A percentile compares a stretch with the other conserved stretches of the same genome.
Evolutionary conservation across 108 stramenopile species (phyloP).

Genomic region (Phaeodactylum tricornutum): DNA sequence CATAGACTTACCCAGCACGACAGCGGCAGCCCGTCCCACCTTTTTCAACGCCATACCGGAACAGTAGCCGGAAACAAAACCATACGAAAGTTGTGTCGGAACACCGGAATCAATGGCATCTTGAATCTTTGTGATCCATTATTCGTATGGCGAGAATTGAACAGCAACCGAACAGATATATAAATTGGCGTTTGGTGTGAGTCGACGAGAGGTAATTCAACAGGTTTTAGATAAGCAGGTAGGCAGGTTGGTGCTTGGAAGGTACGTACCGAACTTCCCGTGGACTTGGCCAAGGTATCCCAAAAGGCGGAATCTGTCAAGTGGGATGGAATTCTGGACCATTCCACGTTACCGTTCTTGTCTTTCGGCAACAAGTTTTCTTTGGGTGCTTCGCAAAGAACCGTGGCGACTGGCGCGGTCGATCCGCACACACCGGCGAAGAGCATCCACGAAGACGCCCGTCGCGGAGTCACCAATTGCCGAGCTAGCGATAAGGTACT

Average conservation of each 20-base stretch:
- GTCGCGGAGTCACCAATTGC: too few species aligned
- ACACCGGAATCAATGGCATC: conserved; percentile 34
- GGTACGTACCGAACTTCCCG: conserved; percentile 7
- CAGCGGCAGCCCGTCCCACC: conserved; percentile 47
- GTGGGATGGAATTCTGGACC: conserved; percentile 1
- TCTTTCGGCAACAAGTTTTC: conserved; percentile 1
- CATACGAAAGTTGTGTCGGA: conserved; percentile 54
- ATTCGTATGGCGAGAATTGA: background rate
- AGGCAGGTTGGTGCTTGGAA: too few species aligned
- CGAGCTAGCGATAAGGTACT: too few species aligned
- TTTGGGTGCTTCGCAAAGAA: conserved; percentile 1
- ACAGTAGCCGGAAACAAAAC: conserved; percentile 62
- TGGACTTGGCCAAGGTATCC: conserved; percentile 2
- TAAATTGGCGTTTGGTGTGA: background rate
- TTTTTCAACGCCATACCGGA: conserved; percentile 65
- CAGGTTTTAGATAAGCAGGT: background rate
- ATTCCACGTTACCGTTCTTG: conserved; percentile 2
- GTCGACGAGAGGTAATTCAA: background rate
- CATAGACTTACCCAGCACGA: conserved; percentile 34
- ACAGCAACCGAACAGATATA: background rate
- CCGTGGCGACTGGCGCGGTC: background rate
- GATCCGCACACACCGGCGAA: conserved; percentile 1
- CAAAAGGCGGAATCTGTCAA: conserved; percentile 1
- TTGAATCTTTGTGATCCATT: conserved; percentile 10
- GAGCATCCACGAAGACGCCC: too few species aligned